Conservation (phyloP, 139 green algal genomes). For the Zygnema circumcarinatum region DNA sequence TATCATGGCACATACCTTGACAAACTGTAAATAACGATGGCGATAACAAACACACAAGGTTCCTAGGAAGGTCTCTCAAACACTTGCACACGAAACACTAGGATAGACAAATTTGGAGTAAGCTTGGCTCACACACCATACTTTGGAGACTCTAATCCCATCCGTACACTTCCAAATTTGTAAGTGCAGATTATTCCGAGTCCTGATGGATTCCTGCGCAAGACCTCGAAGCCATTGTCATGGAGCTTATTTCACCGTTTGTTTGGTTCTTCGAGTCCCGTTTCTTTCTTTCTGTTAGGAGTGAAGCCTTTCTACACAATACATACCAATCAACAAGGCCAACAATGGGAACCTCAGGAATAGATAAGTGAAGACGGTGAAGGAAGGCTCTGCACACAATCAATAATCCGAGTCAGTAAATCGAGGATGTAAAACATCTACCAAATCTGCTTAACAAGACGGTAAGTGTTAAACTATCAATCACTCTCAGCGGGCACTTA, state of each 20-base stretch:
- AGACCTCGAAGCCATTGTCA: neutral
- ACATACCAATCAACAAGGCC: constrained; percentile 83
- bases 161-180: constrained; percentile 73
- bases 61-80: no score
- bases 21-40: no score
- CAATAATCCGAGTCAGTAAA: neutral
- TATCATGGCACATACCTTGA: no score
- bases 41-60: no score
- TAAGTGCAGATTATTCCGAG: constrained; percentile 75
- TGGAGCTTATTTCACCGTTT: no score
- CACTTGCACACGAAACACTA: no score
- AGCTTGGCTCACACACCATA: no score
- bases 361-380: constrained; percentile 7
- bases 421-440: neutral
- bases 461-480: neutral
- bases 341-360: constrained; percentile 62
- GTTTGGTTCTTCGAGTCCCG: no score
- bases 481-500: neutral
- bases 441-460: neutral
- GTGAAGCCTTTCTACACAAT: neutral
- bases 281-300: neutral
- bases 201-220: constrained; percentile 74
- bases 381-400: constrained; percentile 25
- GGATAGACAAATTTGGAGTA: no score
- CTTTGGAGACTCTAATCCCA: constrained; percentile 73